A percentile compares a stretch with the other conserved stretches of the same genome.
Conservation (phyloP, 2,329 filamentous ascomycete genomes). For the Stenocarpella maydis region DNA sequence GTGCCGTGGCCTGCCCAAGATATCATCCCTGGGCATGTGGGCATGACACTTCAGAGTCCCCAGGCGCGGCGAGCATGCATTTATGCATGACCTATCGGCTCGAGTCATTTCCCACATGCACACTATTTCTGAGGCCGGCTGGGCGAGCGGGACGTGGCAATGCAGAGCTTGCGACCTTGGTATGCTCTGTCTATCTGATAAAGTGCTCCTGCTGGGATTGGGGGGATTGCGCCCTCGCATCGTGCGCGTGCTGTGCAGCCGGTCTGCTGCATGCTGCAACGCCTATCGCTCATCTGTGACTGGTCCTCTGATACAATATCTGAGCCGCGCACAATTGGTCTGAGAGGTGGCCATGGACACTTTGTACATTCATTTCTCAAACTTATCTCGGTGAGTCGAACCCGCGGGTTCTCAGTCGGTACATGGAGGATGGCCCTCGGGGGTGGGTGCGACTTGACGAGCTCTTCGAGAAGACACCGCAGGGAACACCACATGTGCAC, state of each 20-base stretch:
- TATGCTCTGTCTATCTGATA: conserved; percentile 19
- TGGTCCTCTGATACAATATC: no score
- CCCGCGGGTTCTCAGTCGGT: no score
- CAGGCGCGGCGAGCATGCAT: not conserved
- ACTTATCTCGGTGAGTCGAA: not conserved
- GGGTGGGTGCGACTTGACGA: not conserved
- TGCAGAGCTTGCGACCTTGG: conserved; percentile 2
- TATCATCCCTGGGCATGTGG: conserved; percentile 1
- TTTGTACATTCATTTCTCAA: not conserved
- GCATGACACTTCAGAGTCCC: conserved; percentile 1
- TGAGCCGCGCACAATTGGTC: no score
- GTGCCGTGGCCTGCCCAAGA: not conserved
- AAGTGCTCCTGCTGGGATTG: conserved; percentile 12
- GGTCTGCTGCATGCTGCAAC: not conserved
- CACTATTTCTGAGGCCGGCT: not conserved
- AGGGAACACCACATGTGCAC: not conserved
- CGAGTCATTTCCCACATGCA: conserved; percentile 23
- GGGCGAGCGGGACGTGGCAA: conserved; percentile 25
- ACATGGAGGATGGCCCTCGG: no score
- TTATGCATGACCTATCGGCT: conserved; percentile 14
- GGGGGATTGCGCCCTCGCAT: conserved; percentile 5
- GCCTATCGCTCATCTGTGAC: conserved; percentile 8
- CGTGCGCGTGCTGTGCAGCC: conserved; percentile 10
- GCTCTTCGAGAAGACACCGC: not conserved
- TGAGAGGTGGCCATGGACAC: not conserved